Conservation (phyloP, 257 asterid genomes). For the Orobanche coerulescens region DNA sequence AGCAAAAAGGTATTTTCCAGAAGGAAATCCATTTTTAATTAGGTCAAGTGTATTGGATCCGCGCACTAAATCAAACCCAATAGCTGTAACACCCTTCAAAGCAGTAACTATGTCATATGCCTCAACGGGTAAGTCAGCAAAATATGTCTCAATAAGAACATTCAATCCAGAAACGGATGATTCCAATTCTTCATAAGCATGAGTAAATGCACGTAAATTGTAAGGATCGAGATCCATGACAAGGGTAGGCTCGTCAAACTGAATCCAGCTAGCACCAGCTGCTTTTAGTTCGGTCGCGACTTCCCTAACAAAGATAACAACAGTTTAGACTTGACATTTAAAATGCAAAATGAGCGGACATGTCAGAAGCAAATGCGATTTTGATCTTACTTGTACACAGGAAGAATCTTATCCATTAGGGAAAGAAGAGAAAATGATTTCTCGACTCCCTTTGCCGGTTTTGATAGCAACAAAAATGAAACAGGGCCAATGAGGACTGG, state of each 20-base stretch:
- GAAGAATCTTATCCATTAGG: slow-evolving; percentile 66
- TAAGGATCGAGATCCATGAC: slow-evolving; percentile 65
- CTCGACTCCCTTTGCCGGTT: slow-evolving; percentile 69
- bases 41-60: slow-evolving; percentile 58
- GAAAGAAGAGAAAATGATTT: slow-evolving; percentile 54
- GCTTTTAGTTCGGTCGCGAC: slow-evolving; percentile 66
- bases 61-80: slow-evolving; percentile 75
- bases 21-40: slow-evolving; percentile 60
- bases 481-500: slow-evolving; percentile 83
- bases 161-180: slow-evolving; percentile 50
- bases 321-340: background rate
- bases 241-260: slow-evolving; percentile 76
- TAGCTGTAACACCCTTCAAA: slow-evolving; percentile 57
- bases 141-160: slow-evolving; percentile 70
- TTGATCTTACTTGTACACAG: slow-evolving; percentile 63
- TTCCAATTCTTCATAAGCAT: slow-evolving; percentile 57
- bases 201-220: slow-evolving; percentile 50
- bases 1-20: slow-evolving; percentile 63
- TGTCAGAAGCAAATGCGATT: background rate
- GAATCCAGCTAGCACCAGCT: slow-evolving; percentile 83
- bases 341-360: background rate
- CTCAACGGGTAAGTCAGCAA: slow-evolving; percentile 60
- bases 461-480: slow-evolving; percentile 62
- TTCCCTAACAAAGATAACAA: slow-evolving; percentile 39
- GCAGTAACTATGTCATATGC: slow-evolving; percentile 50